These are phyloP conservation scores for Cystobasidium pallidum DNA, from an alignment of 1,284 basidiomycete species.

Conservation along the genomic window DNA sequence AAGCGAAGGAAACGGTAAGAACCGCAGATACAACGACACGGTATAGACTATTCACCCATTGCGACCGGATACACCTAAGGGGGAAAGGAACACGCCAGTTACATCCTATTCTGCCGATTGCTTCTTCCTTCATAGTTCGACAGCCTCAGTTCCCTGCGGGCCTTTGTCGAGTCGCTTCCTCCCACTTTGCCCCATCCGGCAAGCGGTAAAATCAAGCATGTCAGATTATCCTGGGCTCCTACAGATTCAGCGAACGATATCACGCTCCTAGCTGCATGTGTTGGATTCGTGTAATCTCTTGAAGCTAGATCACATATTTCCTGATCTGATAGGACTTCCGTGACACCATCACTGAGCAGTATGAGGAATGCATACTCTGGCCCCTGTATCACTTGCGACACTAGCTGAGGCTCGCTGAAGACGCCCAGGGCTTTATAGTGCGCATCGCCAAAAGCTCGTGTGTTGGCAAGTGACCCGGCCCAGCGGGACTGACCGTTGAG, in stretches of 20 bases:
- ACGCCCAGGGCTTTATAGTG: conserved; percentile 88
- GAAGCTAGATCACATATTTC: conserved; percentile 91
- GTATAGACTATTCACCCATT: background rate
- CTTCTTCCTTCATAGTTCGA: conserved; percentile 74
- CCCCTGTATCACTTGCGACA: conserved; percentile 13
- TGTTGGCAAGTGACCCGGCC: conserved; percentile 96
- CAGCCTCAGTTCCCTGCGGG: conserved; percentile 75
- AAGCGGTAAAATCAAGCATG: conserved; percentile 88
- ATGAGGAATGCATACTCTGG: conserved; percentile 51
- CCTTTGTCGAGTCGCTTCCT: conserved; percentile 78
- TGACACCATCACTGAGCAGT: conserved; percentile 72
- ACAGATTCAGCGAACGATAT: conserved; percentile 87
- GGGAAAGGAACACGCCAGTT: too few relatives aligned
- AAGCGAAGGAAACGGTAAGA: background rate
- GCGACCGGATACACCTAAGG: background rate
- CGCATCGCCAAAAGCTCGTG: conserved; percentile 89
- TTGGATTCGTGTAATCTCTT: conserved; percentile 64
- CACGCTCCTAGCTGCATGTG: conserved; percentile 77
- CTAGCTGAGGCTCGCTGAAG: conserved; percentile 89
- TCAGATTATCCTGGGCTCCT: conserved; percentile 82
- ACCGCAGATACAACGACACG: background rate
- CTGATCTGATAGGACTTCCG: conserved; percentile 85
- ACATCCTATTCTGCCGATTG: conserved; percentile 73
- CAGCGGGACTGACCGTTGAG: conserved; percentile 61
- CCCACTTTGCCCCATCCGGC: conserved; percentile 83